These are phyloP conservation scores for Globisporangium paddicum DNA, from an alignment of 352 stramenopile genomes.

Conservation along the genomic window DNA sequence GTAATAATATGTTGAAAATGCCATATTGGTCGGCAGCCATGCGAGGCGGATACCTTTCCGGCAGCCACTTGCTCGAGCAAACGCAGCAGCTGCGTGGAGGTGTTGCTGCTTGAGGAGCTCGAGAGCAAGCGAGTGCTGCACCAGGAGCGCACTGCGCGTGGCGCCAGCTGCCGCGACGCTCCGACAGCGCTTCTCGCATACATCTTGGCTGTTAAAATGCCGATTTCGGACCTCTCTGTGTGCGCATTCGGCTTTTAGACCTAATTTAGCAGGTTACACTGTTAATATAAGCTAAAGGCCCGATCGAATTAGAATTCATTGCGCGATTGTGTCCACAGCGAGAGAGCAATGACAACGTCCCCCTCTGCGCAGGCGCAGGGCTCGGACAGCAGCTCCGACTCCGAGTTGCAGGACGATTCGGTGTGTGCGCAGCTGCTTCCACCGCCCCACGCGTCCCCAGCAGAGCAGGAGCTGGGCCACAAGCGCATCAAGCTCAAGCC, in stretches of 20 bases:
- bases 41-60: constrained; percentile 25
- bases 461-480: too few species aligned
- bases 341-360: background rate
- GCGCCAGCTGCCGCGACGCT: background rate
- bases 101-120: background rate
- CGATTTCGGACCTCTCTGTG: background rate
- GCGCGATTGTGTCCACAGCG: too few species aligned
- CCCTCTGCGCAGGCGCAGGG: background rate
- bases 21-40: background rate
- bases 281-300: too few species aligned
- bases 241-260: too few species aligned
- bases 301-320: too few species aligned
- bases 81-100: constrained; percentile 8
- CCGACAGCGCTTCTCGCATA: background rate
- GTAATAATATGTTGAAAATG: background rate
- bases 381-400: background rate
- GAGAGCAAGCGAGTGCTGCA: background rate
- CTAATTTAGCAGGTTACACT: too few species aligned
- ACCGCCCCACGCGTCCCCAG: too few species aligned
- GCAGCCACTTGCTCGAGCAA: constrained; percentile 55
- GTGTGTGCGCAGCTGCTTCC: too few species aligned
- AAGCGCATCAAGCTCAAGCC: too few species aligned
- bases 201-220: background rate
- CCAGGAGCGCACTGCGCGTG: background rate
- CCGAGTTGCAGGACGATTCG: too few species aligned